These are phyloP conservation scores for Nitzschia putrida DNA, from an alignment of 108 stramenopile genomes.

Conservation along the genomic window DNA sequence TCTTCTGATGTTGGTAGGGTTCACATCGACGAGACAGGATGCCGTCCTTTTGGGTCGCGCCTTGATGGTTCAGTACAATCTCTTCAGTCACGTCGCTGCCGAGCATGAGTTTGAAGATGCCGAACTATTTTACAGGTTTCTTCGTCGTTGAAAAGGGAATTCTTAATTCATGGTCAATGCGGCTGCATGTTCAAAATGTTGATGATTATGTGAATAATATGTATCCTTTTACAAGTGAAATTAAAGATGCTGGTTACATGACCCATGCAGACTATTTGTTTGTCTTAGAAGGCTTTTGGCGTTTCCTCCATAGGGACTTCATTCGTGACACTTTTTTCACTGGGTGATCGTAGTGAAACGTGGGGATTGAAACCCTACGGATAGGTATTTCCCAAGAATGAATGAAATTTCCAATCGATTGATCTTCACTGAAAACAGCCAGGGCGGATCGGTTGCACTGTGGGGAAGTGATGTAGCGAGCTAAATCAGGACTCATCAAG, in stretches of 20 bases:
- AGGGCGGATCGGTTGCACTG: constrained; percentile 29
- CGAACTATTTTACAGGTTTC: constrained; percentile 46
- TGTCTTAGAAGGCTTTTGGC: neutral
- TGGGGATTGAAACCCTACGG: constrained; percentile 1
- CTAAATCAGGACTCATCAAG: constrained; percentile 27
- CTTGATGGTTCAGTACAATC: constrained; percentile 40
- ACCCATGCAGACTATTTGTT: no score
- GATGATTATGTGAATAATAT: neutral
- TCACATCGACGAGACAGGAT: constrained; percentile 48
- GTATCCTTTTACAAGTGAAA: neutral
- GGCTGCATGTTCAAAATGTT: no score
- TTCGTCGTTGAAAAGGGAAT: no score
- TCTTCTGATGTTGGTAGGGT: constrained; percentile 43
- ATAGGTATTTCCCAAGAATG: constrained; percentile 14
- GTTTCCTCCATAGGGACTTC: constrained; percentile 9
- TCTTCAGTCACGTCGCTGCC: constrained; percentile 45
- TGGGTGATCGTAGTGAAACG: constrained; percentile 8
- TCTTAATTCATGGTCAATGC: no score
- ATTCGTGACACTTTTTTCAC: constrained; percentile 11
- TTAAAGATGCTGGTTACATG: no score
- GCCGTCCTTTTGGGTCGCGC: constrained; percentile 54
- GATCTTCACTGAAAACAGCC: constrained; percentile 27
- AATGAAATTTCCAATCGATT: constrained; percentile 34
- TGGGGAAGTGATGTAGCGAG: constrained; percentile 25
- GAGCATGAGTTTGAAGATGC: constrained; percentile 59